Conservation (phyloP, 352 stramenopile genomes). For the Phytophthora ohioensis region DNA sequence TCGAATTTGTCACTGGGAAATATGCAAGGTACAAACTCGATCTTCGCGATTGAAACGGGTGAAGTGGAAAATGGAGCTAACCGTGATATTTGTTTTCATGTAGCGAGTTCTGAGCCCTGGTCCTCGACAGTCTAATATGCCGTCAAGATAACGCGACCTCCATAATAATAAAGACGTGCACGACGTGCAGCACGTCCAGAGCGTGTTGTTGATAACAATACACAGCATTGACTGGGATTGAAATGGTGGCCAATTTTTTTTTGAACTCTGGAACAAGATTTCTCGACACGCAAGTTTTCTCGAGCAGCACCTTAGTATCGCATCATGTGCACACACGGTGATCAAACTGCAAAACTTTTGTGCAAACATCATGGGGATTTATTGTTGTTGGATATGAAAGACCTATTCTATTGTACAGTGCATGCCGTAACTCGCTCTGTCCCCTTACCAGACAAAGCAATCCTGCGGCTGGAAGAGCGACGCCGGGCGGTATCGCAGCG, state of each 20-base stretch:
- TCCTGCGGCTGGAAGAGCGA: constrained; percentile 52
- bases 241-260: no score
- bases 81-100: neutral
- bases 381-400: neutral
- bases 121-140: no score
- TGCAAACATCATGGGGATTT: neutral
- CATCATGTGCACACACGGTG: no score
- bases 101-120: constrained; percentile 1
- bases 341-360: no score
- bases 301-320: no score
- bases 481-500: constrained; percentile 38
- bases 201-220: no score
- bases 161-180: no score
- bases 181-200: no score
- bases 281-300: no score
- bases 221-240: no score
- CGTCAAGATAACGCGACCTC: no score
- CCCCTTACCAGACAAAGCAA: constrained; percentile 51
- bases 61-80: neutral
- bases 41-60: neutral
- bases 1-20: constrained; percentile 31
- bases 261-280: no score
- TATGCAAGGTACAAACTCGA: constrained; percentile 15
- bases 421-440: neutral
- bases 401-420: constrained; percentile 30